These are phyloP conservation scores for Fomitopsis palustris DNA, from an alignment of 1,284 basidiomycete species.

Conservation along the genomic window DNA sequence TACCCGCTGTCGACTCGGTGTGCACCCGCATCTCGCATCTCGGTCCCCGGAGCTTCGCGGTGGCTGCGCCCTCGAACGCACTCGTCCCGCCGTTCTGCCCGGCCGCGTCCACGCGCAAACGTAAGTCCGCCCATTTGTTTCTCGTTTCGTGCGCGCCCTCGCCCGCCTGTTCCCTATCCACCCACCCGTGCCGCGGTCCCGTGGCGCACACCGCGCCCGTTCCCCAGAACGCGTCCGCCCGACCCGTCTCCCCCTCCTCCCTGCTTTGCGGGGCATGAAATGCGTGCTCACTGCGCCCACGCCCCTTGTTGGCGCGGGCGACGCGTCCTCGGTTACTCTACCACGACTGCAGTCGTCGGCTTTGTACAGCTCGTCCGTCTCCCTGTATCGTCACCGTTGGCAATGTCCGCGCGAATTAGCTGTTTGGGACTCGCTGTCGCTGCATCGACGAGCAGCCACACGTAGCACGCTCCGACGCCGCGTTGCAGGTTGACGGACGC, in stretches of 20 bases:
- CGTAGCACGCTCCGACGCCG: too few species aligned
- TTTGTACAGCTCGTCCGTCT: too few species aligned
- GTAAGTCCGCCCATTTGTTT: neutral
- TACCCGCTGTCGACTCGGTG: neutral
- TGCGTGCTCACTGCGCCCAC: neutral
- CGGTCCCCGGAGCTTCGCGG: neutral
- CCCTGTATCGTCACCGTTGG: too few species aligned
- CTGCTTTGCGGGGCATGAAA: neutral
- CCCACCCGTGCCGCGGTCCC: neutral
- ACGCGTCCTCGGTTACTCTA: neutral
- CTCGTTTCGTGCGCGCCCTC: neutral
- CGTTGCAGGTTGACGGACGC: too few species aligned
- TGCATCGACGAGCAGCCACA: too few species aligned
- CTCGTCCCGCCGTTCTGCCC: neutral
- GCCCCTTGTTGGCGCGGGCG: neutral
- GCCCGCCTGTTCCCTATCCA: neutral
- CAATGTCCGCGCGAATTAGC: too few species aligned
- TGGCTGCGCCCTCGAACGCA: neutral
- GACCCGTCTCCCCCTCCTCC: neutral
- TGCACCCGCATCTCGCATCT: neutral
- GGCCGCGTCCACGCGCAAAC: neutral
- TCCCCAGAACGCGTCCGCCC: neutral
- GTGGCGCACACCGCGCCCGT: neutral
- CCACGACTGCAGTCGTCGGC: too few species aligned
- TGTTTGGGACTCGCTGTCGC: too few species aligned